Base-by-base conservation (phyloP, 352 stramenopile species). In the Phytophthora aleatoria region DNA sequence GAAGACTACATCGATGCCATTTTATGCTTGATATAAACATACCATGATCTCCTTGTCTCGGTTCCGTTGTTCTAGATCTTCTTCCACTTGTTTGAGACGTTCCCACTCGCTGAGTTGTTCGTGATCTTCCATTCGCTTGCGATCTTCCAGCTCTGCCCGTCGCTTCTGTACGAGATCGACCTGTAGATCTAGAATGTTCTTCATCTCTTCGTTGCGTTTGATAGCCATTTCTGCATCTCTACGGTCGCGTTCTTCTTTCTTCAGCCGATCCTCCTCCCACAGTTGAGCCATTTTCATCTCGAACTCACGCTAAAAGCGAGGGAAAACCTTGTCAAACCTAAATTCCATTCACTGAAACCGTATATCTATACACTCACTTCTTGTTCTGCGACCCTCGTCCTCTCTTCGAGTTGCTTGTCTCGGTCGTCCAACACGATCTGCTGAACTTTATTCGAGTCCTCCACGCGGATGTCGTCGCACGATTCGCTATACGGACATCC, bases 211-310 rank as follows among this genome's bases (percentile, higher is more conserved):
- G 36, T 91, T 86, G 33, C 79, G 75, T 51, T 79, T 78, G 12
- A 67, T 48, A 8, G 61, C 66, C 50, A 69, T 69, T 24, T 92
- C 83, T 24, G 69, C 54, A 50, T 94, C 85, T 44, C 57, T 33
- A 1, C 75, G 80, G 3, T 94, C 83, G 30, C 83, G 79, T 27
- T 86, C 77, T 35, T 94, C 85, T 66, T 91, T 94, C 69, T 90
- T 88, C 16, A 83, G 67, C 8, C 81, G 81, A 55, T 94, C 85
- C 31, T 85, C 76, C 27, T 80, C 79, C 83, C 85, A 94, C 10
- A 94, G 67, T 57, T 87, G 71, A 6, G 83, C 79, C 85, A 94
- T 92, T 50, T 68, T 65, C 26, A 49, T 49, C 44, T 93, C 85
- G 16, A 77, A 57, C 16, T 71, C 55, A 41, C 62, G 71, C 81